Evolutionary conservation across 2,329 filamentous ascomycete genomes (phyloP).

Genomic region (Colletotrichum tropicicola): DNA sequence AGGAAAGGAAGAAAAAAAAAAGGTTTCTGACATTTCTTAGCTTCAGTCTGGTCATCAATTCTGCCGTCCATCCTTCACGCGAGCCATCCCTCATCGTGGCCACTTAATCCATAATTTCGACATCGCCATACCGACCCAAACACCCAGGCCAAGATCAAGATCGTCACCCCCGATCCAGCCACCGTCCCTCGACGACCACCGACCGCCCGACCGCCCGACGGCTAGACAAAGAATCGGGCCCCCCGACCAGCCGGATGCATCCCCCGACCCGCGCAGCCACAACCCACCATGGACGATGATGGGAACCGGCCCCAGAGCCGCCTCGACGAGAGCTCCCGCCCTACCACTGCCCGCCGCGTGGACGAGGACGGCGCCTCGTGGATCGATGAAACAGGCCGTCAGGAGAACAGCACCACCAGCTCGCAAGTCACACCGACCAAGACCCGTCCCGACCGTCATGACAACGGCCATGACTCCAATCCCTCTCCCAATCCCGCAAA

Average conservation of each 20-base stretch:
- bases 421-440: slow-evolving; percentile 20
- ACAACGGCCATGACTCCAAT: neutral
- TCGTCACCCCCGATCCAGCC: neutral
- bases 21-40: slow-evolving; percentile 1
- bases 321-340: slow-evolving; percentile 35
- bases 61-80: neutral
- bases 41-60: neutral
- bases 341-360: slow-evolving; percentile 32
- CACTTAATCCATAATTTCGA: neutral
- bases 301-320: slow-evolving; percentile 33
- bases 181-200: neutral
- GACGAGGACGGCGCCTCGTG: slow-evolving; percentile 25
- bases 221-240: neutral
- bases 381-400: slow-evolving; percentile 23
- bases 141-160: neutral
- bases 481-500: slow-evolving; percentile 10
- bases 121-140: neutral
- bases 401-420: neutral
- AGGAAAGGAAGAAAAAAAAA: neutral
- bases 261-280: slow-evolving; percentile 2
- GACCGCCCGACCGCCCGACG: neutral
- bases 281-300: slow-evolving; percentile 46
- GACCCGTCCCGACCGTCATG: neutral
- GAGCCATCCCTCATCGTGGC: neutral
- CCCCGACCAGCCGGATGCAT: slow-evolving; percentile 29